phyloP scores from a whole-genome alignment of 768 basidiomycete genomes.

The Pilatotrama ljubarskyi region DNA sequence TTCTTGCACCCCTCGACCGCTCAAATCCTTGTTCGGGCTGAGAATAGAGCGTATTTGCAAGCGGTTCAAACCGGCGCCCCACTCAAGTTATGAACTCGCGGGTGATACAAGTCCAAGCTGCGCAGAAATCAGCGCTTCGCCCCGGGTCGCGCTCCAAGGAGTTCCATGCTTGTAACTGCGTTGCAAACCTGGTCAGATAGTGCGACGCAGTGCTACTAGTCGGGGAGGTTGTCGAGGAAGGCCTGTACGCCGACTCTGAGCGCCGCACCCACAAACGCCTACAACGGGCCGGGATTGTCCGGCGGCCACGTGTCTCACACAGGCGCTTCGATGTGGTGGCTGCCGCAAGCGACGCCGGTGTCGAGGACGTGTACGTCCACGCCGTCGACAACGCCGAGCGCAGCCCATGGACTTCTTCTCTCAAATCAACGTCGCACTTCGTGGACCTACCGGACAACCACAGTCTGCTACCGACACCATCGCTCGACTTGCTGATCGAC shows the following conservation, averaged over 20 bases:
- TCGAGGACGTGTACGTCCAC: not conserved
- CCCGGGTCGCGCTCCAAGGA: too few relatives aligned
- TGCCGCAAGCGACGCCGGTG: not conserved
- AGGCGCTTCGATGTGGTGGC: not conserved
- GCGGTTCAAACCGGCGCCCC: too few relatives aligned
- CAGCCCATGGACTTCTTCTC: constrained; percentile 76
- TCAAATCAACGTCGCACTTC: constrained; percentile 82
- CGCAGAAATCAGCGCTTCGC: too few relatives aligned
- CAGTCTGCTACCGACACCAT: constrained; percentile 88
- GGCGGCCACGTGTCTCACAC: not conserved
- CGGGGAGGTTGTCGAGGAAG: too few relatives aligned
- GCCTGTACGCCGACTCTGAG: not conserved
- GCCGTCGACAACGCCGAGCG: constrained; percentile 13
- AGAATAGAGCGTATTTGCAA: too few relatives aligned
- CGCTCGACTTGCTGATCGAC: constrained; percentile 80
- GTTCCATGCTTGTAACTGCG: too few relatives aligned
- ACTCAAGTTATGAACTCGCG: too few relatives aligned
- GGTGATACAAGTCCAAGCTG: too few relatives aligned
- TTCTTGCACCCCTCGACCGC: too few relatives aligned
- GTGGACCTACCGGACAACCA: constrained; percentile 79
- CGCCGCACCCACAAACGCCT: constrained; percentile 10
- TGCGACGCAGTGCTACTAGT: too few relatives aligned
- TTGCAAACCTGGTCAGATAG: too few relatives aligned
- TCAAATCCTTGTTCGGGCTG: too few relatives aligned
- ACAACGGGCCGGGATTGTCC: constrained; percentile 4